phyloP scores from a whole-genome alignment of 495 filamentous ascomycete species.

The Aspergillus cristatus region DNA sequence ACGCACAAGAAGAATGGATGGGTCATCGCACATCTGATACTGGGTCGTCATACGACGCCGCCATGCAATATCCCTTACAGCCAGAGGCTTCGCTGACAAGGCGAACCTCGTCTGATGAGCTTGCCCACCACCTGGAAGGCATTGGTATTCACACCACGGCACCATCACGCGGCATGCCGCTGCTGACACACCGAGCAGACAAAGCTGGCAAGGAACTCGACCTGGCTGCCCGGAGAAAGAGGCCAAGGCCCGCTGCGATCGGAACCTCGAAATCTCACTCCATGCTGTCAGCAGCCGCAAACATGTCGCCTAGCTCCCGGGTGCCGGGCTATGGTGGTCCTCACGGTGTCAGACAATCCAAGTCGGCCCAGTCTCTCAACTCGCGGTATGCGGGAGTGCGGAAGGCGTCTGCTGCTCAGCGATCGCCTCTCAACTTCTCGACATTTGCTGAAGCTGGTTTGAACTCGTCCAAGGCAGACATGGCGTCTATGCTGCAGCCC shows the following conservation, averaged over 20 bases:
- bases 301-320: slow-evolving; percentile 35
- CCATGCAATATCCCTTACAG: slow-evolving; percentile 28
- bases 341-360: slow-evolving; percentile 42
- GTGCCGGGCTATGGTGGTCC: slow-evolving; percentile 25
- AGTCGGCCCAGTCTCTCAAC: slow-evolving; percentile 42
- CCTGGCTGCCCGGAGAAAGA: slow-evolving; percentile 45
- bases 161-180: slow-evolving; percentile 13
- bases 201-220: slow-evolving; percentile 37
- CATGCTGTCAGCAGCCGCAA: slow-evolving; percentile 26
- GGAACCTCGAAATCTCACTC: slow-evolving; percentile 33
- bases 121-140: slow-evolving; percentile 28
- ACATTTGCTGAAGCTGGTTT: slow-evolving; percentile 39
- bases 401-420: slow-evolving; percentile 40
- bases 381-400: slow-evolving; percentile 42
- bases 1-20: slow-evolving; percentile 20
- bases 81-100: slow-evolving; percentile 21
- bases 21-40: slow-evolving; percentile 17
- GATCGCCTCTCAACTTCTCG: slow-evolving; percentile 44
- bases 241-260: slow-evolving; percentile 45
- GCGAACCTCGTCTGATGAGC: slow-evolving; percentile 34
- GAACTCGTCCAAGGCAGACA: slow-evolving; percentile 31
- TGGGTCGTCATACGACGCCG: slow-evolving; percentile 18
- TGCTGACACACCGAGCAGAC: slow-evolving; percentile 18
- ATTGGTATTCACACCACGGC: slow-evolving; percentile 31
- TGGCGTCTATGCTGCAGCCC: slow-evolving; percentile 26